Base-by-base conservation (phyloP, 495 filamentous ascomycete species). In the Aspergillus sparsus region DNA sequence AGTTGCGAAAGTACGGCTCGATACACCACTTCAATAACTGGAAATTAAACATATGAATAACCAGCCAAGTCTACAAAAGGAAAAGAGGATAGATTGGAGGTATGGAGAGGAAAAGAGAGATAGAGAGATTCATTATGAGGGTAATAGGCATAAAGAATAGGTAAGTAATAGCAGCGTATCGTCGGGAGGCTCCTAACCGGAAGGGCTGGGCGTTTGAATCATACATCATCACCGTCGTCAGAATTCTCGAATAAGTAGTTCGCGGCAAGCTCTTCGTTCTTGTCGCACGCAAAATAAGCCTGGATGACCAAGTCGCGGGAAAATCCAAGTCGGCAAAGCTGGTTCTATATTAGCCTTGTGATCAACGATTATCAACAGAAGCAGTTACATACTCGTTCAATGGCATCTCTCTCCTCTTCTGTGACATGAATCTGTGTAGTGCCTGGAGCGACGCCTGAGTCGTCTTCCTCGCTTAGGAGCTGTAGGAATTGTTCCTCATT, bases 211-310 rank as follows among this genome's bases (percentile, higher is more conserved):
- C 47, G 32, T 12, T 46, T 15, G 27, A 49, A 37, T 68, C 60
- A 74, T 72, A 76, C 72, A 54, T 89, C 83, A 55, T 92, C 89
- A 36, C 89, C 88, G 33, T 98, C 94, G 59, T 94, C 91, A 1
- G 93, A 92, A 71, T 97, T 91, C 64, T 98, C 94, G 68, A 98
- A 98, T 54, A 98, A 80, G 76, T 97, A 97, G 70, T 98, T 98
- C 34, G 94, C 94, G 4, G 94, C 93, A 37, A 98, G 80, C 71
- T 98, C 94, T 74, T 98, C 94, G 73, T 98, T 97, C 82, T 98
- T 98, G 75, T 98, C 94, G 73, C 94, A 98, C 7, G 94, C 94
- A 71, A 98, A 98, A 78, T 98, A 98, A 11, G 94, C 94, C 78
- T 98, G 94, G 70, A 98, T 96, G 45, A 93, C 95, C 64, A 89